A percentile compares a stretch with the other conserved stretches of the same genome.
These are phyloP conservation scores for Chytriomyces confervae DNA, from an alignment of 192 early-diverging fungal genomes.

Conservation along the genomic window DNA sequence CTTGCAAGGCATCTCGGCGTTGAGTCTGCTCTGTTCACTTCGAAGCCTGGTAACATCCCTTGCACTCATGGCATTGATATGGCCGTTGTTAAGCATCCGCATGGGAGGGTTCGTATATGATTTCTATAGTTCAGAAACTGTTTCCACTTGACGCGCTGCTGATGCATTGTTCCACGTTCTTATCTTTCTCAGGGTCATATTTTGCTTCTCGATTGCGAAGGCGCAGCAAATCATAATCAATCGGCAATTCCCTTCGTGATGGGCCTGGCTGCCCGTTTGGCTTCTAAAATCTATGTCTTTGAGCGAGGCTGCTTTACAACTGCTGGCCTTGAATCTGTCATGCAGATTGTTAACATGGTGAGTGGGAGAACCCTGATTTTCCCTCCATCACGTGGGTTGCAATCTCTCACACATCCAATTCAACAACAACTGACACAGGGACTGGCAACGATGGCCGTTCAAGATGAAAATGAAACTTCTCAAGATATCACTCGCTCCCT, in stretches of 20 bases:
- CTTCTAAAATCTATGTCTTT: constrained; percentile 56
- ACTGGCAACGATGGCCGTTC: constrained; percentile 26
- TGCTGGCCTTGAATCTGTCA: constrained; percentile 60
- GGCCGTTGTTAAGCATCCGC: constrained; percentile 54
- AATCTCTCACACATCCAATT: background rate
- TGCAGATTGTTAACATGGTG: constrained; percentile 65
- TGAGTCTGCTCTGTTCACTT: constrained; percentile 35
- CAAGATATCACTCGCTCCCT: constrained; percentile 49
- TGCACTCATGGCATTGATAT: constrained; percentile 65
- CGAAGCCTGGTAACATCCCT: constrained; percentile 58
- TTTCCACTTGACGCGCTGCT: too few relatives aligned
- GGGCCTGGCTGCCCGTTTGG: constrained; percentile 59
- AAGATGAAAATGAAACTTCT: constrained; percentile 39
- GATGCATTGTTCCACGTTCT: too few relatives aligned
- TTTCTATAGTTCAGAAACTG: background rate
- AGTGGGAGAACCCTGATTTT: constrained; percentile 1
- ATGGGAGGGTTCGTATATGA: background rate
- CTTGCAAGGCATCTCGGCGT: constrained; percentile 41
- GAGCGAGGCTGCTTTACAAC: constrained; percentile 64
- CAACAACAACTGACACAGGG: constrained; percentile 10
- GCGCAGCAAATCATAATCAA: constrained; percentile 61
- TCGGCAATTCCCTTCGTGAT: constrained; percentile 62
- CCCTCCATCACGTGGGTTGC: background rate
- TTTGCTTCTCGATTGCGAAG: constrained; percentile 61
- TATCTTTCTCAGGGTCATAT: constrained; percentile 42